Evolutionary conservation across 2,329 filamentous ascomycete species (phyloP).

Genomic region (Aspergillus alliaceus): DNA sequence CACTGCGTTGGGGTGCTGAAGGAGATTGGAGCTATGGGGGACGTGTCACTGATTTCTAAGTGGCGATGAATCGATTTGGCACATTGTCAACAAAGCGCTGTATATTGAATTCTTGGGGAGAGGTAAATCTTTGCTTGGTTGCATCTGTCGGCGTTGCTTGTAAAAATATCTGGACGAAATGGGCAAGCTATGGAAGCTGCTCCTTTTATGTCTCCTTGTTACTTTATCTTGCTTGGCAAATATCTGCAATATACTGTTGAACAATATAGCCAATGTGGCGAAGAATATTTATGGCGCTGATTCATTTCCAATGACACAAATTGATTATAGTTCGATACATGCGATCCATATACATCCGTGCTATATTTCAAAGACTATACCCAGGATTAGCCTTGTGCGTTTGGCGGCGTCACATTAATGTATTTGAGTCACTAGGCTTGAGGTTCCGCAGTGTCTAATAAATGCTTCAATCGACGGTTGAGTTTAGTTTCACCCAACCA

Average conservation of each 20-base stretch:
- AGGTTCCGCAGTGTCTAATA: no score
- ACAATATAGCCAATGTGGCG: not conserved
- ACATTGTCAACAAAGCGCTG: not conserved
- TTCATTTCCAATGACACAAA: not conserved
- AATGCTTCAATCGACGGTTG: no score
- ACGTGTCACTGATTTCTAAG: slow-evolving; percentile 83
- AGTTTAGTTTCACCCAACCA: no score
- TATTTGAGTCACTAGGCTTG: not conserved
- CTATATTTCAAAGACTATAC: not conserved
- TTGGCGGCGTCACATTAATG: not conserved
- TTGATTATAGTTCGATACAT: not conserved
- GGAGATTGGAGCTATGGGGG: slow-evolving; percentile 95
- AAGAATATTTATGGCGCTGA: not conserved
- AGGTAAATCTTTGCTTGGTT: no score
- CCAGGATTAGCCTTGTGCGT: not conserved
- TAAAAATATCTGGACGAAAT: not conserved
- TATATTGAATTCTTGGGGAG: no score
- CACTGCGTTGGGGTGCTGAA: slow-evolving; percentile 75
- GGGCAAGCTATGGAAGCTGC: not conserved
- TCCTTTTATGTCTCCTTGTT: not conserved
- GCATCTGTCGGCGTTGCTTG: slow-evolving; percentile 24
- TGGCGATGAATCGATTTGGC: not conserved
- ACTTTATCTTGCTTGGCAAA: not conserved
- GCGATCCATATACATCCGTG: not conserved
- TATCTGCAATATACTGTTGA: not conserved